A percentile compares a stretch with the other conserved stretches of the same genome.
phyloP scores from a whole-genome alignment of 768 basidiomycete species.

The Cantharellus anzutake region DNA sequence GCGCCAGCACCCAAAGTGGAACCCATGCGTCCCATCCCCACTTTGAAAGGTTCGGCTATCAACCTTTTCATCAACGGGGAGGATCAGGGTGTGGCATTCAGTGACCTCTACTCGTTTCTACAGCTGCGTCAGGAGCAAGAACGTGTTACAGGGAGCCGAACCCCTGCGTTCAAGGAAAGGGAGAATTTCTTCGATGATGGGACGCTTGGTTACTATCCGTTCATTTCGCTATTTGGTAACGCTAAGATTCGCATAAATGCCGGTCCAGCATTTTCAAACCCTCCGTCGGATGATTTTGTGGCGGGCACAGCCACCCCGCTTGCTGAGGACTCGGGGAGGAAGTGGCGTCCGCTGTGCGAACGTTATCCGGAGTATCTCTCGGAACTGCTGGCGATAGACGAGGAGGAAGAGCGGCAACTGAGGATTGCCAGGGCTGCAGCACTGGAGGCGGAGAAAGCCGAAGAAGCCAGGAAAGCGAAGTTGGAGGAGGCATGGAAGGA shows the following conservation, averaged over 20 bases:
- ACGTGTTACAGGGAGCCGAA: constrained; percentile 26
- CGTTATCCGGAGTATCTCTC: constrained; percentile 70
- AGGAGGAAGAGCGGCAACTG: constrained; percentile 55
- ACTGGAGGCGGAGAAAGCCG: not conserved
- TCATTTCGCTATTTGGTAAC: constrained; percentile 84
- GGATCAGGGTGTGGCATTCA: constrained; percentile 65
- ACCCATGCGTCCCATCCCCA: constrained; percentile 45
- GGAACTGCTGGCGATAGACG: constrained; percentile 66
- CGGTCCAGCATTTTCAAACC: constrained; percentile 68
- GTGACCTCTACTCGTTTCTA: constrained; percentile 71
- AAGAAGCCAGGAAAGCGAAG: not conserved
- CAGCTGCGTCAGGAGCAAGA: constrained; percentile 43
- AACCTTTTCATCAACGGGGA: constrained; percentile 88
- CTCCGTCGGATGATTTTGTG: constrained; percentile 67
- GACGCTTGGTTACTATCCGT: constrained; percentile 84
- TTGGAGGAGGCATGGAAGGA: not conserved
- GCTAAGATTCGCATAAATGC: constrained; percentile 73
- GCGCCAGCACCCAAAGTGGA: constrained; percentile 7
- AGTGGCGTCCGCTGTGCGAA: constrained; percentile 67
- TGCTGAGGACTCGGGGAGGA: constrained; percentile 19
- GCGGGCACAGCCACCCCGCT: constrained; percentile 16
- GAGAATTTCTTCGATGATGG: constrained; percentile 90
- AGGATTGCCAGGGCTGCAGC: not conserved
- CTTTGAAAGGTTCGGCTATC: constrained; percentile 48
- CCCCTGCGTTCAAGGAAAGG: constrained; percentile 21